Evolutionary conservation across 2,329 filamentous ascomycete genomes (phyloP).

Genomic region (Epichloe sibirici): DNA sequence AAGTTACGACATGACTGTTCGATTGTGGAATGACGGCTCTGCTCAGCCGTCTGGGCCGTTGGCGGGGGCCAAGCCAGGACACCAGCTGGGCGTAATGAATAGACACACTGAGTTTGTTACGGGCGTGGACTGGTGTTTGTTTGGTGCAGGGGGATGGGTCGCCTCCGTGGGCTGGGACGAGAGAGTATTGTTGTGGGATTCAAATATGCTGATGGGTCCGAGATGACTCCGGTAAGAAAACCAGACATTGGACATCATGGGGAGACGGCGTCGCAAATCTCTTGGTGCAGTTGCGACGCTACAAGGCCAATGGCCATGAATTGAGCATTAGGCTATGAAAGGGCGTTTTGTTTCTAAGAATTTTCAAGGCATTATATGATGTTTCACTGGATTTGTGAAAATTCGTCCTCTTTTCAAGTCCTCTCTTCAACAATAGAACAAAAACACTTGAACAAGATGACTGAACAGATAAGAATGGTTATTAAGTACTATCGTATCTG

Average conservation of each 20-base stretch:
- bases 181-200: conserved; percentile 83
- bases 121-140: conserved; percentile 95
- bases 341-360: not conserved
- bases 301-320: not conserved
- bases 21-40: conserved; percentile 75
- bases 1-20: conserved; percentile 96
- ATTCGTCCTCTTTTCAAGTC: too few species aligned
- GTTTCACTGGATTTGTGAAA: not conserved
- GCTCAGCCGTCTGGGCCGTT: conserved; percentile 24
- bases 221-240: conserved; percentile 7
- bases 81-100: conserved; percentile 78
- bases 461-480: not conserved
- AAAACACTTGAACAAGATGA: not conserved
- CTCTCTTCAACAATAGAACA: not conserved
- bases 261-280: too few species aligned
- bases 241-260: not conserved
- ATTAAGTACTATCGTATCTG: not conserved
- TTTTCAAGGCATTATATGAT: not conserved
- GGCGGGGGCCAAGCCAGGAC: conserved; percentile 38
- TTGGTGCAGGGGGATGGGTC: conserved; percentile 90
- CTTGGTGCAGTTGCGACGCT: not conserved
- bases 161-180: conserved; percentile 94
- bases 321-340: not conserved
- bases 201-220: conserved; percentile 36
- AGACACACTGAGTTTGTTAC: conserved; percentile 92